Percentiles rank a stretch among this genome's conserved stretches.
Conservation (phyloP, 1,284 basidiomycete genomes). For the Tremellales sp. region DNA sequence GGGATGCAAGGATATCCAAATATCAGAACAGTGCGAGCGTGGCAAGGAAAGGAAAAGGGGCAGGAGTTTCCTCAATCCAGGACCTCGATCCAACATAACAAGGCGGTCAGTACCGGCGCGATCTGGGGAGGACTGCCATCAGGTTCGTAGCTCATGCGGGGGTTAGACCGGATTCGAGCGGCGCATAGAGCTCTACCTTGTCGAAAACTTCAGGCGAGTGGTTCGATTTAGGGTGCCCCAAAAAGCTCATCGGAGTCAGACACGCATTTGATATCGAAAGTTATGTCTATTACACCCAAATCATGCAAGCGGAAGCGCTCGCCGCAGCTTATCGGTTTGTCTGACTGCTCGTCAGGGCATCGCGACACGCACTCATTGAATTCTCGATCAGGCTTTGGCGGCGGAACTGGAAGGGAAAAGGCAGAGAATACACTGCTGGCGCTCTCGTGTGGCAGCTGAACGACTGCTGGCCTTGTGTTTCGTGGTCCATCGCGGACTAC, state of each 20-base stretch:
- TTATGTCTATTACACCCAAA: constrained; percentile 74
- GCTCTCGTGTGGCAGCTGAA: constrained; percentile 81
- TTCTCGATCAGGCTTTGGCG: constrained; percentile 64
- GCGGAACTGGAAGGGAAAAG: constrained; percentile 67
- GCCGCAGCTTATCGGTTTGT: constrained; percentile 59
- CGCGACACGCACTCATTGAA: background rate
- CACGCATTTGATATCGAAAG: constrained; percentile 83
- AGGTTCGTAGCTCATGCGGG: background rate
- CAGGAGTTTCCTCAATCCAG: constrained; percentile 85
- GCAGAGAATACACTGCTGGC: constrained; percentile 66
- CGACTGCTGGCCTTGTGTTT: constrained; percentile 76
- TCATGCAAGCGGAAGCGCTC: constrained; percentile 77
- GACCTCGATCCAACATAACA: constrained; percentile 76
- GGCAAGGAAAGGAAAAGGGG: constrained; percentile 60
- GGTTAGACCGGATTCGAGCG: constrained; percentile 68
- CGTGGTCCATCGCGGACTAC: constrained; percentile 75
- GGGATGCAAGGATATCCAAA: constrained; percentile 65
- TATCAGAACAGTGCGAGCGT: constrained; percentile 76
- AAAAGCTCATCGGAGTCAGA: constrained; percentile 29
- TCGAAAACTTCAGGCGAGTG: constrained; percentile 66
- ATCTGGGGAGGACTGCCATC: background rate
- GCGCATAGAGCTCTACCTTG: constrained; percentile 78
- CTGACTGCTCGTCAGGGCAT: background rate
- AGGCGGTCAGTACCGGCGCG: constrained; percentile 53
- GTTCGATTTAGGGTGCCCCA: background rate